Evolutionary conservation across 768 basidiomycete genomes (phyloP), one percentile per base, ranked within the genome.

Genomic region (Chalciporus pseudorubinellus): DNA sequence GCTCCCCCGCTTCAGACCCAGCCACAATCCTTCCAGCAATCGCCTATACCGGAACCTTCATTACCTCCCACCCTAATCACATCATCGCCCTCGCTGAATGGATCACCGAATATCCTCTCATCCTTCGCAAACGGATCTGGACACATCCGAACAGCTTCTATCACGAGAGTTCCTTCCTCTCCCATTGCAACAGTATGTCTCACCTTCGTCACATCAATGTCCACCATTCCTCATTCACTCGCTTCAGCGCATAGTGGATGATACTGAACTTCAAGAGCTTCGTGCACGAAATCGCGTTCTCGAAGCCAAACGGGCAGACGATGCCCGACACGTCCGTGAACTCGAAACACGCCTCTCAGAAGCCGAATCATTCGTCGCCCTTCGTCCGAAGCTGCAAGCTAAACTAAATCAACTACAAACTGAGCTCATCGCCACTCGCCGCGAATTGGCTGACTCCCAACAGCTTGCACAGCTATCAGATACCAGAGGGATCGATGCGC

Each of bases 381-480:
- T 92, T 14, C 79, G 87, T n/a, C 92, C 92, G 0, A 98, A 95
- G 69, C 79, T 95, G 28, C 90, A 93, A 70, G 88, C 88, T 31
- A 95, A 95, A 66, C 80, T 95, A 43, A 85, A 80, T 36, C 78
- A 83, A 22, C 80, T 89, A 34, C 89, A 93, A 64, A 83, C 87
- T 0, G 90, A 95, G 43, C 79, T 93, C 39, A 84, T 82, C 22
- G 80, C 81, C 1, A 80, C 85, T 4, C 82, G 83, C n/a, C 82
- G 90, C 4, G 83, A 89, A 50, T 74, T 92, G 26, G 80, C 87
- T 3, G 92, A 95, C 59, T 71, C 83, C 8, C 78, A 87, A 53
- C 87, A 92, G 52, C 74, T 92, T n/a, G 76, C 83, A 0, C 78
- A 84, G 29, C 72, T 92, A 29, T 74, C 84, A 0, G 90, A 95